Percentiles rank a stretch among this genome's conserved stretches.
Evolutionary conservation across 2,329 filamentous ascomycete species (phyloP).

Genomic region (Aspergillus clavatus): DNA sequence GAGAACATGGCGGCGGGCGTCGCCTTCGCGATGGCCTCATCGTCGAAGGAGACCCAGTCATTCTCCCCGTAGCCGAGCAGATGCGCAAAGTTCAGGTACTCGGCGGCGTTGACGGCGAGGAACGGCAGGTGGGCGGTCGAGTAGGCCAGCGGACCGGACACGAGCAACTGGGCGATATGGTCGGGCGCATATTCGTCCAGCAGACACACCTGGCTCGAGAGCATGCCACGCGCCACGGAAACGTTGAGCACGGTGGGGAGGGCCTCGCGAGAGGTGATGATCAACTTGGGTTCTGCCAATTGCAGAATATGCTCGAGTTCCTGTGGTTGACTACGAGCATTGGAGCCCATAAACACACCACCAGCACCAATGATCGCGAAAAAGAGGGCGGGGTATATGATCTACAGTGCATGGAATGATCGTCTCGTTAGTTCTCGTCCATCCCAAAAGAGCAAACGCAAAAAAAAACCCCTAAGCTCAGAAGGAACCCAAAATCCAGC

Average conservation of each 20-base stretch:
- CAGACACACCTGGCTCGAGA: constrained; percentile 31
- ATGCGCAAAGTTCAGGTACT: constrained; percentile 27
- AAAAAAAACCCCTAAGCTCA: not conserved
- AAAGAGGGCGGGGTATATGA: constrained; percentile 37
- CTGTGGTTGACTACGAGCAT: constrained; percentile 43
- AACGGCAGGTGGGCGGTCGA: constrained; percentile 16
- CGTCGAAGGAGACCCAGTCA: constrained; percentile 47
- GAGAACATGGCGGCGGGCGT: constrained; percentile 50
- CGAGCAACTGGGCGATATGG: constrained; percentile 26
- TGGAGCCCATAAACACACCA: constrained; percentile 49
- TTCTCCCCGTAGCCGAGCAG: constrained; percentile 43
- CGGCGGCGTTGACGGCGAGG: constrained; percentile 11
- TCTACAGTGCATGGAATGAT: constrained; percentile 19
- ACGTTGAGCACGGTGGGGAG: constrained; percentile 35
- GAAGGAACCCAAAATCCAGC: too few relatives aligned
- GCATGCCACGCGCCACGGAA: constrained; percentile 28
- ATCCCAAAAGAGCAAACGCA: constrained; percentile 4
- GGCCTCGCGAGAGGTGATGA: constrained; percentile 42
- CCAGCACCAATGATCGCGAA: constrained; percentile 43
- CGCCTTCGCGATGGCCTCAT: constrained; percentile 39
- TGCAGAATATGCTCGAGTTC: constrained; percentile 47
- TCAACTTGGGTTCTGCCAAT: constrained; percentile 42
- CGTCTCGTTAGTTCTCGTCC: constrained; percentile 16
- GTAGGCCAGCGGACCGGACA: constrained; percentile 21
- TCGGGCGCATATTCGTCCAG: constrained; percentile 32